A percentile compares a stretch with the other conserved stretches of the same genome.
Conservation (phyloP, 306 rosid species). For the Prunus padus region DNA sequence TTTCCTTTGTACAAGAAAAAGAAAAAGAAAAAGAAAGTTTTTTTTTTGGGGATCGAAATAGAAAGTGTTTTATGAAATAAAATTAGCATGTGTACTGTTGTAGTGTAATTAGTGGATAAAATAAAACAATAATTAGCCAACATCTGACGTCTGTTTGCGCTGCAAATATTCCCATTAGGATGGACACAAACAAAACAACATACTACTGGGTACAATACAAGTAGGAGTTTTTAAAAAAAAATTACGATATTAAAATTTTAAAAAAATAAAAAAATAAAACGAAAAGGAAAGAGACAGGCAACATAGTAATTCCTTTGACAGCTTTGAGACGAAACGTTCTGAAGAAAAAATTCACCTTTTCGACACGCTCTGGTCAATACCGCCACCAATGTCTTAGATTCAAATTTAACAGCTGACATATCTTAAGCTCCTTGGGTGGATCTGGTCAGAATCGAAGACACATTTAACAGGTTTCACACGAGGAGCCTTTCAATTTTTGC, state of each 20-base stretch:
- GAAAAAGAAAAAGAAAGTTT: no score
- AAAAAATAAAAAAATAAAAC: background rate
- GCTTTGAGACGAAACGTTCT: slow-evolving; percentile 24
- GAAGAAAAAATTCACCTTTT: slow-evolving; percentile 5
- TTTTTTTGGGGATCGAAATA: no score
- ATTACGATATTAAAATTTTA: background rate
- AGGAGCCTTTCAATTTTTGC: slow-evolving; percentile 17
- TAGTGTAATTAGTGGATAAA: background rate
- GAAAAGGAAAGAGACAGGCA: background rate
- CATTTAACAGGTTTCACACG: slow-evolving; percentile 20
- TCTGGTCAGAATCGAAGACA: slow-evolving; percentile 40
- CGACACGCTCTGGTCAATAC: slow-evolving; percentile 33
- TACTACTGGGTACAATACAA: background rate
- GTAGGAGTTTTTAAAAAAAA: background rate
- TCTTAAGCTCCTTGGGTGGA: slow-evolving; percentile 42
- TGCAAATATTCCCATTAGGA: background rate
- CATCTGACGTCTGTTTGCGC: background rate
- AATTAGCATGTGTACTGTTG: background rate
- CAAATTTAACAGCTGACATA: slow-evolving; percentile 8
- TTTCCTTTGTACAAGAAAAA: no score
- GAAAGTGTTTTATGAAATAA: background rate
- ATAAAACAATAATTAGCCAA: background rate
- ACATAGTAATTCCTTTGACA: slow-evolving; percentile 3
- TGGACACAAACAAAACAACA: background rate
- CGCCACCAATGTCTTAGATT: slow-evolving; percentile 13